Evolutionary conservation across 2,329 filamentous ascomycete genomes (phyloP).

Genomic region (Pseudogymnoascus sp.): DNA sequence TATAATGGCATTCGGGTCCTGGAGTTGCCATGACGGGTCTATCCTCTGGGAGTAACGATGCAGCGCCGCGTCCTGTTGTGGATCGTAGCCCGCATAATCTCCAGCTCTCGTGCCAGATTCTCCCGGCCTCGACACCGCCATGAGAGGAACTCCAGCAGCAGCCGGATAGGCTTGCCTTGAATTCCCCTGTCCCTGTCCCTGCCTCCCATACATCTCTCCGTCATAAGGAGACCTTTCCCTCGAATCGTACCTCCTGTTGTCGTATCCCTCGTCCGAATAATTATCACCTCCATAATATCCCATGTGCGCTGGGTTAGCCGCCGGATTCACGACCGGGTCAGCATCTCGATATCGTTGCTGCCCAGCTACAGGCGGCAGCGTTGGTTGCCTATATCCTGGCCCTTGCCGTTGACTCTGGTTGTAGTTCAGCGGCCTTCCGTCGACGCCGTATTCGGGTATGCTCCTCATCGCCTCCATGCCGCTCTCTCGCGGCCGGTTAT

Average conservation of each 20-base stretch:
- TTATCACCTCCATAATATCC: no score
- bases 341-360: neutral
- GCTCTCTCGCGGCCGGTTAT: constrained; percentile 55
- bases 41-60: constrained; percentile 25
- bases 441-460: neutral
- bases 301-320: no score
- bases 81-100: constrained; percentile 16
- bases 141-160: neutral
- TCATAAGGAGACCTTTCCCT: neutral
- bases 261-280: neutral
- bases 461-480: constrained; percentile 53
- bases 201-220: neutral
- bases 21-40: constrained; percentile 21
- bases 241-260: neutral
- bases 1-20: constrained; percentile 65
- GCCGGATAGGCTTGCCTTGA: neutral
- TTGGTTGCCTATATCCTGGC: no score
- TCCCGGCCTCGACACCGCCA: neutral
- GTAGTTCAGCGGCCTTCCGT: neutral
- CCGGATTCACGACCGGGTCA: no score
- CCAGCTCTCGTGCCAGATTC: neutral
- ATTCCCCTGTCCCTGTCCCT: neutral
- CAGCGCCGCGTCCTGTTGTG: constrained; percentile 13
- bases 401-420: neutral
- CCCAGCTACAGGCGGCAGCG: no score